phyloP scores from a whole-genome alignment of 208 protist genomes.

The Leishmania mexicana region DNA sequence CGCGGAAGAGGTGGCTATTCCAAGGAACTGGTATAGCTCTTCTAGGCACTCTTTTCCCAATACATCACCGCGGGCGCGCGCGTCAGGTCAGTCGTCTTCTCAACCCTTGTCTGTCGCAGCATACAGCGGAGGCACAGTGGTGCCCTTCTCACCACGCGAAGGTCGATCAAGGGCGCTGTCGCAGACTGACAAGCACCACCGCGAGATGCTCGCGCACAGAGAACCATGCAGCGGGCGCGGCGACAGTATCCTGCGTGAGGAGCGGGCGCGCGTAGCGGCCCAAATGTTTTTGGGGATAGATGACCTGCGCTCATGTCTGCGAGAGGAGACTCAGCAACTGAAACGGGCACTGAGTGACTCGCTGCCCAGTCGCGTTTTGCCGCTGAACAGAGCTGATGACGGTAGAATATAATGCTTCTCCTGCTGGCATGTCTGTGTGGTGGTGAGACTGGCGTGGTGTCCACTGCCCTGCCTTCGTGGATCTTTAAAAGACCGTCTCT shows the following conservation, averaged over 20 bases:
- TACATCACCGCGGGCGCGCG: not conserved
- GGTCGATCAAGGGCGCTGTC: not conserved
- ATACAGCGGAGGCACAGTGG: not conserved
- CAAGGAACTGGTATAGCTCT: constrained; percentile 13
- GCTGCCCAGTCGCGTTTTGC: not conserved
- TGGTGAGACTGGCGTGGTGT: not conserved
- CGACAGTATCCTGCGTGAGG: constrained; percentile 62
- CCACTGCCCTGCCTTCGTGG: not conserved
- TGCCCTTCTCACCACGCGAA: not conserved
- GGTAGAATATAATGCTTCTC: not conserved
- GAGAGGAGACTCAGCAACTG: constrained; percentile 34
- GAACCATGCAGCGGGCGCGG: not conserved
- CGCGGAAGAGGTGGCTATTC: not conserved
- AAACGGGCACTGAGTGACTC: not conserved
- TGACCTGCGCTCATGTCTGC: constrained; percentile 53
- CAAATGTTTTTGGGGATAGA: constrained; percentile 54
- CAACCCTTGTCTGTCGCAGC: not conserved
- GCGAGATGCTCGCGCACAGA: not conserved
- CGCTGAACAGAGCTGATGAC: not conserved
- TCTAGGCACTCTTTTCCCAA: not conserved
- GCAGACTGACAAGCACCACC: not conserved
- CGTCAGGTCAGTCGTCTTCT: not conserved
- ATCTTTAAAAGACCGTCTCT: not conserved
- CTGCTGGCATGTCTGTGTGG: not conserved
- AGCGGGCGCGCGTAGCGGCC: constrained; percentile 57